Evolutionary conservation across 1,284 basidiomycete genomes (phyloP).

Genomic region (Rugiboletus extremiorientalis): DNA sequence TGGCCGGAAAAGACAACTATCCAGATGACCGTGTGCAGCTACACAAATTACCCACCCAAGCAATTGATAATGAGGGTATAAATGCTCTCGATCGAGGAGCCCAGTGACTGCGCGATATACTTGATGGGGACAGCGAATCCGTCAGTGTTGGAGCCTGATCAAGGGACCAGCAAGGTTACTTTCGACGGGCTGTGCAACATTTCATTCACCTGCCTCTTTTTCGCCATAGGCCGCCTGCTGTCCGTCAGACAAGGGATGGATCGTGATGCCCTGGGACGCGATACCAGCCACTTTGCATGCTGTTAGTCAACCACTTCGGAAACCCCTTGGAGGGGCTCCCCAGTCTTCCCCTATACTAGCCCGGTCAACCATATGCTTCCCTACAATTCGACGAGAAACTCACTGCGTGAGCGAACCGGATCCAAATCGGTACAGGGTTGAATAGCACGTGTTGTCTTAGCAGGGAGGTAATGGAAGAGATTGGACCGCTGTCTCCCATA

Average conservation of each 20-base stretch:
- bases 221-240: not conserved
- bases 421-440: constrained; percentile 8
- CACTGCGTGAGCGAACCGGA: constrained; percentile 11
- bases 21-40: not conserved
- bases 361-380: not conserved
- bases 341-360: constrained; percentile 7
- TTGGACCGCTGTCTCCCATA: not conserved
- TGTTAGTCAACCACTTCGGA: not conserved
- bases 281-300: not conserved
- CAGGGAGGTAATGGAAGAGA: not conserved
- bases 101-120: constrained; percentile 8
- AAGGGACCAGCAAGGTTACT: not conserved
- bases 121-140: not conserved
- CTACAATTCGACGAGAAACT: not conserved
- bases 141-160: too few species aligned
- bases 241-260: not conserved
- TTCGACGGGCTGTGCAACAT: not conserved
- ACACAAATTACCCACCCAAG: not conserved
- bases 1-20: not conserved
- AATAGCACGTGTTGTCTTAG: too few species aligned
- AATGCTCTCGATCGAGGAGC: not conserved
- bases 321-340: not conserved
- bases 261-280: too few species aligned
- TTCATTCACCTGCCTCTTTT: not conserved
- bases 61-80: not conserved